Conservation (phyloP, 345 rosid species). For the Jatropha curcas region DNA sequence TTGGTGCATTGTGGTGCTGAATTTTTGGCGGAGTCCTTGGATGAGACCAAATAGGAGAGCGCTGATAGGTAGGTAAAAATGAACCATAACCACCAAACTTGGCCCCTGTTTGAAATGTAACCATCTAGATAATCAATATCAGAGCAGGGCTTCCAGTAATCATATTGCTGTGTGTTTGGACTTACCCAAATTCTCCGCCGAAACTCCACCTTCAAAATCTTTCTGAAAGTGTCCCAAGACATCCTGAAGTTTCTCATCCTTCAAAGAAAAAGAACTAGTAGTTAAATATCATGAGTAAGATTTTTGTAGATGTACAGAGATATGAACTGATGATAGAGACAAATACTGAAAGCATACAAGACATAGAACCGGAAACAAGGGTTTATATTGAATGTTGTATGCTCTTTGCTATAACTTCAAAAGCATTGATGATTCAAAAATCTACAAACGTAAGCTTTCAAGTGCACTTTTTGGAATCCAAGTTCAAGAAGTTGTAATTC, state of each 20-base stretch:
- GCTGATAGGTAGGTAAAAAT: constrained; percentile 74
- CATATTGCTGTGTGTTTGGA: constrained; percentile 32
- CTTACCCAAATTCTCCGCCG: constrained; percentile 94
- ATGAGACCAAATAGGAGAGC: constrained; percentile 71
- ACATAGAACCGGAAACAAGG: neutral
- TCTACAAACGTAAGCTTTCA: constrained; percentile 1
- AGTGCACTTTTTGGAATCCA: neutral
- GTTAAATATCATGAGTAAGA: neutral
- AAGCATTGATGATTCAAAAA: constrained; percentile 3
- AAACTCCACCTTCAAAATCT: constrained; percentile 96
- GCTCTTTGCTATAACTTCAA: constrained; percentile 7
- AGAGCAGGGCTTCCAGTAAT: constrained; percentile 30
- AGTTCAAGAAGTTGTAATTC: constrained; percentile 1
- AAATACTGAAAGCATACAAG: neutral
- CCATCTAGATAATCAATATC: constrained; percentile 28
- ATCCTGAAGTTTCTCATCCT: constrained; percentile 91
- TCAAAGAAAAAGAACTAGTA: constrained; percentile 10
- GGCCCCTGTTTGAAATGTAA: constrained; percentile 63
- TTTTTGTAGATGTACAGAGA: neutral
- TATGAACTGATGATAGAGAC: neutral
- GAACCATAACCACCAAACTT: constrained; percentile 98
- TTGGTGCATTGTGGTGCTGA: constrained; percentile 46
- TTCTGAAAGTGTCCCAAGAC: constrained; percentile 94
- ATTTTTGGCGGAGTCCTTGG: constrained; percentile 56
- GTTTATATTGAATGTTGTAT: neutral